These are phyloP conservation scores for Aspergillus wentii DNA, from an alignment of 495 filamentous ascomycete species.

Conservation along the genomic window DNA sequence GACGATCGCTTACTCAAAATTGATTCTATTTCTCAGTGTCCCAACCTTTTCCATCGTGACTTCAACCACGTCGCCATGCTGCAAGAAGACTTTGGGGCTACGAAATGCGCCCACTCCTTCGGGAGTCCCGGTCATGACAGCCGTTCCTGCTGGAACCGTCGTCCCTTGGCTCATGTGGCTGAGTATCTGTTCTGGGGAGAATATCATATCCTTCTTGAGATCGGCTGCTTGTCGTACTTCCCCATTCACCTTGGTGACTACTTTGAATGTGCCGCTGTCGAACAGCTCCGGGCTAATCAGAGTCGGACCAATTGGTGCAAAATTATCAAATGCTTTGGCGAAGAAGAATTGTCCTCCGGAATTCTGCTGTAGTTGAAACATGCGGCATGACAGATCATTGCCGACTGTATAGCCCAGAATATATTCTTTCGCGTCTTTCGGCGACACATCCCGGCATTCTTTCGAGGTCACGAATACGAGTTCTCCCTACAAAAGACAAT, in stretches of 20 bases:
- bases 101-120: constrained; percentile 31
- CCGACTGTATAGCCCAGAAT: constrained; percentile 69
- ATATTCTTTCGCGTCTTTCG: constrained; percentile 57
- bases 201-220: constrained; percentile 68
- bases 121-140: constrained; percentile 71
- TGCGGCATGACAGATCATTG: constrained; percentile 68
- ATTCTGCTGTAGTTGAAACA: constrained; percentile 65
- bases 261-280: constrained; percentile 51
- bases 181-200: constrained; percentile 60
- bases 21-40: constrained; percentile 3
- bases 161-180: constrained; percentile 63
- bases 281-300: constrained; percentile 55
- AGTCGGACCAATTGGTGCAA: constrained; percentile 70
- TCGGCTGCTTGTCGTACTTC: constrained; percentile 55
- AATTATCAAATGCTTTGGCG: constrained; percentile 73
- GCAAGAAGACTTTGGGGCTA: constrained; percentile 27
- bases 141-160: constrained; percentile 61
- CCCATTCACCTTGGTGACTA: constrained; percentile 60
- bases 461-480: constrained; percentile 64
- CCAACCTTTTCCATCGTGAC: constrained; percentile 30
- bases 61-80: constrained; percentile 44
- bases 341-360: constrained; percentile 64
- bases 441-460: constrained; percentile 53
- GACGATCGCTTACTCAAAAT: constrained; percentile 29
- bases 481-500: constrained; percentile 58